phyloP scores from a whole-genome alignment of 768 basidiomycete genomes.

The Hysterangium stoloniferum region DNA sequence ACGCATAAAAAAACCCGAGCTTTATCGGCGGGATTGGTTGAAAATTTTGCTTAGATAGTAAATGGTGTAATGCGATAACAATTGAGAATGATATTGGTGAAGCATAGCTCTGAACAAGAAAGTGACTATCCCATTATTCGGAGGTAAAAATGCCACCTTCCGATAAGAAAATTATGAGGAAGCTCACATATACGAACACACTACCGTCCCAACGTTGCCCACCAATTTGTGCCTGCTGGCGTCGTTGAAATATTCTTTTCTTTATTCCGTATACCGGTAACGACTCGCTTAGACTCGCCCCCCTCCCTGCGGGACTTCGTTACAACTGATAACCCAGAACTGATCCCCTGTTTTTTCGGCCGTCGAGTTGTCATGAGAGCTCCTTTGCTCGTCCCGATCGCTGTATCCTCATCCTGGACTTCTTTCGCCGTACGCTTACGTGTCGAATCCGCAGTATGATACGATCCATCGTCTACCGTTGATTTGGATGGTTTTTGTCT shows the following conservation, averaged over 20 bases:
- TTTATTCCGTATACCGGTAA: slow-evolving; percentile 3
- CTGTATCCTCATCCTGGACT: slow-evolving; percentile 1
- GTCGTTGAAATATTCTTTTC: neutral
- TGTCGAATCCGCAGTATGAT: slow-evolving; percentile 6
- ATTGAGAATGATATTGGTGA: too few species aligned
- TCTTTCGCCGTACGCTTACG: slow-evolving; percentile 14
- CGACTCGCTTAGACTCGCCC: neutral
- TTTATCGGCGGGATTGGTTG: too few species aligned
- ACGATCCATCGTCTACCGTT: slow-evolving; percentile 6
- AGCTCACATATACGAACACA: too few species aligned
- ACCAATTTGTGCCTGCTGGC: neutral
- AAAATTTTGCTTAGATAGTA: too few species aligned
- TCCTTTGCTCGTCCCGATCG: neutral
- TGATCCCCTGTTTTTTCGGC: slow-evolving; percentile 44
- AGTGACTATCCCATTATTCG: too few species aligned
- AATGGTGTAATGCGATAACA: too few species aligned
- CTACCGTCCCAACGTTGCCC: slow-evolving; percentile 6
- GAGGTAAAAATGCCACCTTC: too few species aligned
- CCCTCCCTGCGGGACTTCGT: slow-evolving; percentile 25
- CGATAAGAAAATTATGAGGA: too few species aligned
- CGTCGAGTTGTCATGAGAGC: slow-evolving; percentile 8
- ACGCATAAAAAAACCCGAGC: too few species aligned
- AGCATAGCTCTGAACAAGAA: too few species aligned
- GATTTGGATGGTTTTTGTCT: slow-evolving; percentile 11
- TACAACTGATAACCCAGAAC: slow-evolving; percentile 52